These are phyloP conservation scores for Sugiyamaella sp. DNA, from an alignment of 1,139 yeast species.

Conservation along the genomic window DNA sequence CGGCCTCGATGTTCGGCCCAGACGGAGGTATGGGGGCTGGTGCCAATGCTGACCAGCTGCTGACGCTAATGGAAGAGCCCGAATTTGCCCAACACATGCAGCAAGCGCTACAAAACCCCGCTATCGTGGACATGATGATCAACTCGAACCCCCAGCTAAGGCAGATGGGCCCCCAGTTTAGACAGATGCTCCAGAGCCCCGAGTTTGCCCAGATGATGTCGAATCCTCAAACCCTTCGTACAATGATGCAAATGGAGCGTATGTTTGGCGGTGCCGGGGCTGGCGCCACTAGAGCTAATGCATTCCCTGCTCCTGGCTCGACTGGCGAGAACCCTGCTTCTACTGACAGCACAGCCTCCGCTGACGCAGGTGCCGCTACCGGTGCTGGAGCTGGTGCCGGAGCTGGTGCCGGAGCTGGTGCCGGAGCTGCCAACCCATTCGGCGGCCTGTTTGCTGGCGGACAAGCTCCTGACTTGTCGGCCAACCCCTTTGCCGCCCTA, in stretches of 20 bases:
- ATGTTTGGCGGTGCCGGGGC: constrained; percentile 46
- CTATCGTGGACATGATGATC: constrained; percentile 78
- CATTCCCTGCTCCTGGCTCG: constrained; percentile 60
- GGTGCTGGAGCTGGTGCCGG: constrained; percentile 21
- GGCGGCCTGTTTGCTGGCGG: constrained; percentile 40
- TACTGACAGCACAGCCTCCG: constrained; percentile 25
- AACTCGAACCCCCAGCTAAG: constrained; percentile 82
- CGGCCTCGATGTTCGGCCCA: constrained; percentile 89
- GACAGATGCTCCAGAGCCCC: constrained; percentile 84
- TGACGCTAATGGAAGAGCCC: constrained; percentile 78
- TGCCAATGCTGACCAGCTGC: constrained; percentile 76
- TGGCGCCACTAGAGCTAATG: constrained; percentile 26
- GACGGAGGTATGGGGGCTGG: constrained; percentile 83
- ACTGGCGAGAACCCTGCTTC: constrained; percentile 22
- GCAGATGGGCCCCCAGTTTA: constrained; percentile 81
- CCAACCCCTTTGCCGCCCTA: constrained; percentile 34
- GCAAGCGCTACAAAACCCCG: constrained; percentile 81
- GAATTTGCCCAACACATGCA: constrained; percentile 79
- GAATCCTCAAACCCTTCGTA: constrained; percentile 60
- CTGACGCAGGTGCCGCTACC: constrained; percentile 25
- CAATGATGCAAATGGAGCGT: constrained; percentile 74
- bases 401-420: constrained; percentile 23
- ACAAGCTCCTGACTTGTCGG: constrained; percentile 30
- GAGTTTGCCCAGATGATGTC: constrained; percentile 74
- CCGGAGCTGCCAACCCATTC: constrained; percentile 38